Evolutionary conservation across 805 yeast genomes (phyloP).

Genomic region (Nakazawaea anatomiae): DNA sequence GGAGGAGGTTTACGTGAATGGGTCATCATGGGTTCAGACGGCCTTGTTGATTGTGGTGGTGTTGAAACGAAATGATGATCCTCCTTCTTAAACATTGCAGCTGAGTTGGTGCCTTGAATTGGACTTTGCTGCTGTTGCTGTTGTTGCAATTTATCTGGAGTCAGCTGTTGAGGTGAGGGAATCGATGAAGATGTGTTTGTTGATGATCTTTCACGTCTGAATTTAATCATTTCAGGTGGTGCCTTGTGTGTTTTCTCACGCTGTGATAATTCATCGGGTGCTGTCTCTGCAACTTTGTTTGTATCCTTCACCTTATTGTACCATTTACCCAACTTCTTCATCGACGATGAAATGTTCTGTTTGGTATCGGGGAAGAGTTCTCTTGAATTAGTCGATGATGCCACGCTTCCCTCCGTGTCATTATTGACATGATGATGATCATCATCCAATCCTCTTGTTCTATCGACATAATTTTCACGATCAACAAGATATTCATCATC

Average conservation of each 20-base stretch:
- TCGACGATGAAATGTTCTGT: conserved; percentile 35
- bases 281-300: conserved; percentile 9
- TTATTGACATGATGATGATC: conserved; percentile 7
- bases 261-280: neutral
- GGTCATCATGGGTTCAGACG: neutral
- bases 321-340: conserved; percentile 65
- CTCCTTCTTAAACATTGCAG: conserved; percentile 12
- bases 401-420: conserved; percentile 12
- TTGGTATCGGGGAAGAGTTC: conserved; percentile 19
- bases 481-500: neutral
- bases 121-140: conserved; percentile 2
- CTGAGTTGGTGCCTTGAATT: neutral
- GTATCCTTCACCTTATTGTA: conserved; percentile 38
- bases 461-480: neutral
- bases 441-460: neutral
- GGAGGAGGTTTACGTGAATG: neutral
- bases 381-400: neutral
- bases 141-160: neutral
- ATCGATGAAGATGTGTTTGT: neutral
- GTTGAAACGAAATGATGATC: neutral
- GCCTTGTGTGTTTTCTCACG: conserved; percentile 24
- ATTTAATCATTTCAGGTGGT: conserved; percentile 71
- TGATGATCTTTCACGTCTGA: conserved; percentile 1
- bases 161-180: neutral
- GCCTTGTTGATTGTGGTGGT: neutral